These are phyloP conservation scores for Yarrowia hollandica DNA, from an alignment of 805 yeast genomes.

Conservation along the genomic window DNA sequence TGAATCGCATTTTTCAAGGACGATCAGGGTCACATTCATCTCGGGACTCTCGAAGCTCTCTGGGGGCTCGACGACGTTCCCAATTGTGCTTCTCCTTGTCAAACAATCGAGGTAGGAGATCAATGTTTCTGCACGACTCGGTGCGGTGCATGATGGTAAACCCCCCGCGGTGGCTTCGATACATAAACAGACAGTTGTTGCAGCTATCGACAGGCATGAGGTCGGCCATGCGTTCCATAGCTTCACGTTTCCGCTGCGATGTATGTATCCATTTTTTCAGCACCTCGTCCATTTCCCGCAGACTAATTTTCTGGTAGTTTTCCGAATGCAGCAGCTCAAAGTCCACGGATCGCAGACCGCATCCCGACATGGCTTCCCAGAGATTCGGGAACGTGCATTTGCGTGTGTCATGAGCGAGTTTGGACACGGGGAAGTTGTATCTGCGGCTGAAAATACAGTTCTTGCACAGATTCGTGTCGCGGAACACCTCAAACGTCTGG, in stretches of 20 bases:
- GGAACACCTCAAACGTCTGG: background rate
- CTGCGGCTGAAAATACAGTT: background rate
- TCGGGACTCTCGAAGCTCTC: too few relatives aligned
- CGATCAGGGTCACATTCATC: too few relatives aligned
- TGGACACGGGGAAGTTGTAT: too few relatives aligned
- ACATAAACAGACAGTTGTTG: background rate
- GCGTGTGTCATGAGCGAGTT: background rate
- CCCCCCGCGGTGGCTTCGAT: background rate
- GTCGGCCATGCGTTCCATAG: background rate
- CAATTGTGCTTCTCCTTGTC: background rate
- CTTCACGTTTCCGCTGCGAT: background rate
- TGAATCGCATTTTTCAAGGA: too few relatives aligned
- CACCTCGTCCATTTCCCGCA: background rate
- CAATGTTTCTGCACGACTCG: background rate
- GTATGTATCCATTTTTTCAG: background rate
- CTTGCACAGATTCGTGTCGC: background rate
- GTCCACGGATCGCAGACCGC: background rate
- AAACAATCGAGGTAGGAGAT: background rate
- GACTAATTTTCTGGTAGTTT: background rate
- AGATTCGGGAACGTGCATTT: background rate
- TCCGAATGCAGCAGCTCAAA: background rate
- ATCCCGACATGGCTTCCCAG: background rate
- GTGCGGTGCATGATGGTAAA: conserved; percentile 3
- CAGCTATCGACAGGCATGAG: background rate
- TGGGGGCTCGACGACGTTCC: too few relatives aligned